These are phyloP conservation scores for Verticillium isaacii DNA, from an alignment of 2,329 filamentous ascomycete species.

Conservation along the genomic window DNA sequence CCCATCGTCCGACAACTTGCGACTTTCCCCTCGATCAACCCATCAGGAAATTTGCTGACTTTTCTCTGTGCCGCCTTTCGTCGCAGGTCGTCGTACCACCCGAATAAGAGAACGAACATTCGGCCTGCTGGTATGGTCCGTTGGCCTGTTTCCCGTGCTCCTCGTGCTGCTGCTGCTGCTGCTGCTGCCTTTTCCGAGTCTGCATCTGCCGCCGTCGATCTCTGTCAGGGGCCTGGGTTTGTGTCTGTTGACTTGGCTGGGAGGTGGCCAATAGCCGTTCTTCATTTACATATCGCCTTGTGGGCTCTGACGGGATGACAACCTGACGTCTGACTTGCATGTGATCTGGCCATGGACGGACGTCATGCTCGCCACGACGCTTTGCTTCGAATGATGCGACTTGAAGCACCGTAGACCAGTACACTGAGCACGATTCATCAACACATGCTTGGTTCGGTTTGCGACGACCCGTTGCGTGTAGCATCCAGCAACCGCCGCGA, in stretches of 20 bases:
- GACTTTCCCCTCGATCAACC: neutral
- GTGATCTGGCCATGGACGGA: neutral
- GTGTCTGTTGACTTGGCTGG: neutral
- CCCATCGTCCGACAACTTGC: slow-evolving; percentile 1
- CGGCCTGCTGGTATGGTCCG: neutral
- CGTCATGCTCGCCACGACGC: too few relatives aligned
- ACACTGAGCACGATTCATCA: too few relatives aligned
- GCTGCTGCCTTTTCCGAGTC: neutral
- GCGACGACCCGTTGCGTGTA: too few relatives aligned
- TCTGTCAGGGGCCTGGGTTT: neutral
- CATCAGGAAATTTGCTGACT: neutral
- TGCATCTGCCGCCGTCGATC: neutral
- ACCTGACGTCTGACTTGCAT: neutral
- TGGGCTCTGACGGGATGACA: neutral
- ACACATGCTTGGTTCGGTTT: too few relatives aligned
- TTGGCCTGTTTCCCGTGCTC: neutral
- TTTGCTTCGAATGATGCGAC: too few relatives aligned
- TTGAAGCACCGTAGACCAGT: too few relatives aligned
- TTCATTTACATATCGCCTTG: neutral
- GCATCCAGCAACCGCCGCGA: too few relatives aligned
- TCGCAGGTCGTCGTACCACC: neutral
- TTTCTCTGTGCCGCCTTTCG: neutral
- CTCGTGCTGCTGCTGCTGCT: neutral
- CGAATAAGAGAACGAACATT: slow-evolving; percentile 3
- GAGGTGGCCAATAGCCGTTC: neutral